Conservation (phyloP, 768 basidiomycete genomes). For the Coprinopsis marcescibilis region DNA sequence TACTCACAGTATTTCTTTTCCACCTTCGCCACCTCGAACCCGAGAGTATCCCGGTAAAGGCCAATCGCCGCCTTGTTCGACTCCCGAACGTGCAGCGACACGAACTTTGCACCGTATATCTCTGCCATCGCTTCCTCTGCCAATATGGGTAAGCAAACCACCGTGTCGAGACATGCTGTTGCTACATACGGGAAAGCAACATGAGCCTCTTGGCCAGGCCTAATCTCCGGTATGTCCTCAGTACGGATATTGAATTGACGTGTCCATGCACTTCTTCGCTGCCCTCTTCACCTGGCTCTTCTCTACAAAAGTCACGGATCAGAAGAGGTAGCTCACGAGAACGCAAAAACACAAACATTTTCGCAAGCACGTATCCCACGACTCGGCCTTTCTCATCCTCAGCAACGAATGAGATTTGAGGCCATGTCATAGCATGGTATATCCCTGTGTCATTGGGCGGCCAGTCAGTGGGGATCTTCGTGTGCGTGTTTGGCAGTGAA, state of each 20-base stretch:
- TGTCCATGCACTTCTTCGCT: slow-evolving; percentile 76
- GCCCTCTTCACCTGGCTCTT: slow-evolving; percentile 42
- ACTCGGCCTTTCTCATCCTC: slow-evolving; percentile 85
- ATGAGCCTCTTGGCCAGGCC: slow-evolving; percentile 93
- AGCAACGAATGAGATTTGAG: slow-evolving; percentile 88
- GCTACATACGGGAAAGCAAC: slow-evolving; percentile 80
- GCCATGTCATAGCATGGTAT: slow-evolving; percentile 90
- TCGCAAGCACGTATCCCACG: slow-evolving; percentile 93
- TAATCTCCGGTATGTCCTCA: slow-evolving; percentile 84
- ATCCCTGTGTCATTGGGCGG: slow-evolving; percentile 48
- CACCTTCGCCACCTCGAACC: slow-evolving; percentile 80
- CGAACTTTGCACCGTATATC: slow-evolving; percentile 78
- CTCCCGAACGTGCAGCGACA: slow-evolving; percentile 88
- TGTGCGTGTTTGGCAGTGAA: neutral
- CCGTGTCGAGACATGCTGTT: neutral
- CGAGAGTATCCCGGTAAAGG: slow-evolving; percentile 84
- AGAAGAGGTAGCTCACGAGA: neutral
- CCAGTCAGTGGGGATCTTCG: neutral
- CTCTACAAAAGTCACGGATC: slow-evolving; percentile 17
- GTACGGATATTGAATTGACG: slow-evolving; percentile 93
- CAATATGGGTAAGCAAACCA: neutral
- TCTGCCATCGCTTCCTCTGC: slow-evolving; percentile 88
- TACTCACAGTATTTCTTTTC: slow-evolving; percentile 89
- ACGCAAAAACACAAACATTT: slow-evolving; percentile 57
- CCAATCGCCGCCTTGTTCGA: slow-evolving; percentile 91